Conservation (phyloP, 2,329 filamentous ascomycete genomes). For the Fusarium hostae region DNA sequence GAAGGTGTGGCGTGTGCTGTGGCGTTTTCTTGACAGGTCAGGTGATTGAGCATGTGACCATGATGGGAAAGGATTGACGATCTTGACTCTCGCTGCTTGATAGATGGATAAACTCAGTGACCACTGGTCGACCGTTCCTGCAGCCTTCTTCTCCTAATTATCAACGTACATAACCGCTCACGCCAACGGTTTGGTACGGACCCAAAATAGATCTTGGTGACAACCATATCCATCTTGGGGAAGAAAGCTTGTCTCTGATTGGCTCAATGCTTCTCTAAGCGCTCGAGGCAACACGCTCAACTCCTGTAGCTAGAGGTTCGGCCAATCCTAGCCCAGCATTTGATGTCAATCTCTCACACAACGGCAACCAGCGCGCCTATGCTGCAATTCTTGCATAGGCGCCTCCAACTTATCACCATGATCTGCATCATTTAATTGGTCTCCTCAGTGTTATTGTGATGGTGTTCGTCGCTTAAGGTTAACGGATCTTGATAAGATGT, state of each 20-base stretch:
- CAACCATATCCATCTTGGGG: constrained; percentile 22
- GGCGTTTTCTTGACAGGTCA: constrained; percentile 1
- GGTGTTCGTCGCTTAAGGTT: constrained; percentile 27
- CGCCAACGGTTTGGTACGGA: constrained; percentile 26
- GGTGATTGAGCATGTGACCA: constrained; percentile 23
- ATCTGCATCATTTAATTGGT: constrained; percentile 33
- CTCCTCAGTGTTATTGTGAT: constrained; percentile 3
- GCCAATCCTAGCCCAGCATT: constrained; percentile 34
- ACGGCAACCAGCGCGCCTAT: constrained; percentile 39
- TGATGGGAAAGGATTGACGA: not conserved
- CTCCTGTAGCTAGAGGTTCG: not conserved
- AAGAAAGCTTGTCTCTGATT: constrained; percentile 28
- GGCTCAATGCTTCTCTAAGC: constrained; percentile 33
- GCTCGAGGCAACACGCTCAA: constrained; percentile 31
- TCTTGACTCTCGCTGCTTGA: not conserved
- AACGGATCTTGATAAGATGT: constrained; percentile 22
- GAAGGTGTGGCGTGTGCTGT: constrained; percentile 11
- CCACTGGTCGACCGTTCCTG: constrained; percentile 1
- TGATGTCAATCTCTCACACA: constrained; percentile 30
- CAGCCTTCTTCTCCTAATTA: constrained; percentile 7
- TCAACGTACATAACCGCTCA: constrained; percentile 37
- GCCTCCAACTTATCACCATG: constrained; percentile 34
- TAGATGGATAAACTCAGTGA: not conserved
- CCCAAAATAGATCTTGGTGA: constrained; percentile 30
- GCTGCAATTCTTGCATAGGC: constrained; percentile 41